Evolutionary conservation across 78 protist species (phyloP), one percentile per base, ranked within the genome.

Genomic region (Bodo saltans): DNA sequence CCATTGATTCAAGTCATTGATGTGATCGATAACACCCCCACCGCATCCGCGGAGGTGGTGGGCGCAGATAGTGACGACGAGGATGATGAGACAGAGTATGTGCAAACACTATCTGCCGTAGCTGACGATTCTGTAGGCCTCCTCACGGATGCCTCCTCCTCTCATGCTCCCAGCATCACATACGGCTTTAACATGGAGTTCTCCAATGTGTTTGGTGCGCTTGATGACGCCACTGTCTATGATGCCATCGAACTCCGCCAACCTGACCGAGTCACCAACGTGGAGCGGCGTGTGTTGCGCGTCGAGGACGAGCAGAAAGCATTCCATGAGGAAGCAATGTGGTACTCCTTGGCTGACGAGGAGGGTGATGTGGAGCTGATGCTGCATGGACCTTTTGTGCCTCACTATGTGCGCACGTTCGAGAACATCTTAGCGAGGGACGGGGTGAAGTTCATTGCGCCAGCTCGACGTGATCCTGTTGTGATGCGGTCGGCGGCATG

Each of bases 161-260:
- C n/a, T 8, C 60, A 76, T 3, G 38, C 3, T 67, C n/a, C n/a
- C n/a, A n/a, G n/a, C n/a, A n/a, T n/a, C n/a, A n/a, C n/a, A n/a
- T 76, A 76, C 81, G 81, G 81, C 68, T 76, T 76, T 27, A 76
- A 76, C 41, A 12, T 42, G 32, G 81, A 76, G 29, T 4, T 39
- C 41, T 32, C 33, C 35, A 39, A 39, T 67, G 38, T 4, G 32
- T 76, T 76, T 29, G 40, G 69, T 29, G 32, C 53, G 30, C 8
- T 1, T 2, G 28, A 33, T 25, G 28, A 1, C 28, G 69, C 11
- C 34, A 4, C 29, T 28, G 4, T 1, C 39, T 8, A 17, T 30
- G 52, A 47, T 35, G 81, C 8, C 34, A 35, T 47, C 21, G 8
- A 38, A 27, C 71, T 28, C n/a, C 71, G n/a, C 71, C 35, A 2